Evolutionary conservation across 1,284 basidiomycete genomes (phyloP), one percentile per base, ranked within the genome.

Genomic region (Farysia itapuensis): DNA sequence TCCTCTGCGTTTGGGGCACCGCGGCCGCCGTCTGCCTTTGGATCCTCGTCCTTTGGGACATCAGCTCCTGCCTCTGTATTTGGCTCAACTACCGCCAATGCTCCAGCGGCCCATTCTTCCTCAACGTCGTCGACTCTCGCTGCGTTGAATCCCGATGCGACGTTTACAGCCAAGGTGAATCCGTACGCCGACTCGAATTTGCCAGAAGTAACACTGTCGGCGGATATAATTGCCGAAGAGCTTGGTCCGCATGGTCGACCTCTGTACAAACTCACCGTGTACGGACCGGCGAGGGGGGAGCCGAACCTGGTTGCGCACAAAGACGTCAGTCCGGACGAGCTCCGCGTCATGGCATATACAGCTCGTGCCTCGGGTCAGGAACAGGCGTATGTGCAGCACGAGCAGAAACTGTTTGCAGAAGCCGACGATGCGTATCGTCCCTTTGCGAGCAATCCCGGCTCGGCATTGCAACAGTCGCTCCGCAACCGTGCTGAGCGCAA

Each of bases 281-380:
- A 88, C 73, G 90, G 82, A 0, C 84, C 88, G 18, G 84, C 85
- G 0, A 91, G 92, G 70, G 74, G 82, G 42, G 88, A 91, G 64
- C 85, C 85, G 0, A 84, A 82, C 35, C 66, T 94, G 5, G 77
- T 95, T 14, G 58, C 77, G 4, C 85, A 84, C 1, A 78, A 87
- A 23, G 91, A 95, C 67, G 80, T 87, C 53, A 87, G 85, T 0
- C 83, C 82, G 0, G 92, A 95, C 67, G 92, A 96, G 77, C 77
- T 95, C 79, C 85, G 45, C 5, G 37, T 64, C 8, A 51, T 54
- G 53, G 60, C 60, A 16, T 64, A 64, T 30, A 56, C 57, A 30
- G 60, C 60, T n/a, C 30, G 54, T 4, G 49, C 50, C 3, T n/a
- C 36, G 9, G 60, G 60, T 0, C 45, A 47, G 18, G 60, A 64